phyloP scores from a whole-genome alignment of 2,329 filamentous ascomycete species.

The Dothiorella sarmentorum region DNA sequence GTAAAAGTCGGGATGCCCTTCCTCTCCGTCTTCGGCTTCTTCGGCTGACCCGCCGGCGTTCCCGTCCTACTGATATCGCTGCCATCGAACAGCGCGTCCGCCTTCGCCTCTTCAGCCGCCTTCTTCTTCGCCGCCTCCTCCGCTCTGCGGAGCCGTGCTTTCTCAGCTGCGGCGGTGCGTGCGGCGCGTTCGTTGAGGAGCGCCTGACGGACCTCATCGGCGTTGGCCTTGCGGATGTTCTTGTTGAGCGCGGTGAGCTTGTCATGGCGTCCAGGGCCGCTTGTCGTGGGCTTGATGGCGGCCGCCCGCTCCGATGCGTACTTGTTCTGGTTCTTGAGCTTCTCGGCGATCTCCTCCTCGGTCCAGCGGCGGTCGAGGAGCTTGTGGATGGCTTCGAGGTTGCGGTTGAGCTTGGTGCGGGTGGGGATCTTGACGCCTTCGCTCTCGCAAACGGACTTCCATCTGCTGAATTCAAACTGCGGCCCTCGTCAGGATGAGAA shows the following conservation, averaged over 20 bases:
- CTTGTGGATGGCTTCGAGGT: constrained; percentile 75
- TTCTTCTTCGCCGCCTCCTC: constrained; percentile 54
- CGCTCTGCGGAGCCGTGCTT: constrained; percentile 32
- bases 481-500: neutral
- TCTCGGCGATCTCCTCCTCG: constrained; percentile 74
- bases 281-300: constrained; percentile 54
- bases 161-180: constrained; percentile 40
- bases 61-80: constrained; percentile 45
- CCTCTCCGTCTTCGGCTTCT: constrained; percentile 50
- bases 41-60: constrained; percentile 48
- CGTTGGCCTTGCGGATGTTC: constrained; percentile 78
- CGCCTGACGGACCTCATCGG: constrained; percentile 86
- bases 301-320: constrained; percentile 61
- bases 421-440: constrained; percentile 73
- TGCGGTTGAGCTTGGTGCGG: constrained; percentile 63
- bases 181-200: constrained; percentile 68
- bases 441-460: constrained; percentile 63
- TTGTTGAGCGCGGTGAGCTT: constrained; percentile 79
- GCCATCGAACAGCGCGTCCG: constrained; percentile 47
- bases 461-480: constrained; percentile 76
- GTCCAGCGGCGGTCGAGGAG: constrained; percentile 80
- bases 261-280: constrained; percentile 60
- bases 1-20: constrained; percentile 64
- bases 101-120: constrained; percentile 39
- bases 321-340: constrained; percentile 64